Conservation (phyloP, 139 green algal genomes). For the Gonium pectorale region DNA sequence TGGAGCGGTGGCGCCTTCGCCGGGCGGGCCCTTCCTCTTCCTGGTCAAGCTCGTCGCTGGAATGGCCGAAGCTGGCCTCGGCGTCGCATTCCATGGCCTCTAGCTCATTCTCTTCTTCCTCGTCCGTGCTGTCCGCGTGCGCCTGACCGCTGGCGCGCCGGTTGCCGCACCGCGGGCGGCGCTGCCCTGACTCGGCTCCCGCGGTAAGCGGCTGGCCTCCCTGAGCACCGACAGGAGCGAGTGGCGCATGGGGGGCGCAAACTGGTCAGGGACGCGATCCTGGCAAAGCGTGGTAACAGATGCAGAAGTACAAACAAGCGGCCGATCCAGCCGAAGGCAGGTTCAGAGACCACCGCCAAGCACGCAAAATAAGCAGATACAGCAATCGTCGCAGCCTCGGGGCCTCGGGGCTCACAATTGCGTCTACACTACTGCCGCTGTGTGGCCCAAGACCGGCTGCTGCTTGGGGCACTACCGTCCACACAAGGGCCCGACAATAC, state of each 20-base stretch:
- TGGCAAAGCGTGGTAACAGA: no score
- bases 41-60: not conserved
- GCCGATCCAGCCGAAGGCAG: not conserved
- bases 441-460: not conserved
- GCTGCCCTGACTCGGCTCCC: not conserved
- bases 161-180: not conserved
- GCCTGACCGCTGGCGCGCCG: not conserved
- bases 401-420: not conserved
- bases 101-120: not conserved
- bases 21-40: not conserved
- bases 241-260: no score
- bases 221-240: not conserved
- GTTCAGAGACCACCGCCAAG: not conserved
- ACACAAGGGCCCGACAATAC: no score
- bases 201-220: conserved; percentile 26
- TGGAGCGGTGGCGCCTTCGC: not conserved
- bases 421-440: not conserved
- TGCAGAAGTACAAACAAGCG: not conserved
- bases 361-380: not conserved
- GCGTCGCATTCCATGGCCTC: not conserved
- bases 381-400: not conserved
- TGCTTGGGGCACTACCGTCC: no score
- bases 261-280: no score
- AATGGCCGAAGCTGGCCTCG: not conserved
- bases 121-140: conserved; percentile 13